Evolutionary conservation across 257 asterid species (phyloP), one percentile per base, ranked within the genome.

Genomic region (Dorcoceras hygrometricum): DNA sequence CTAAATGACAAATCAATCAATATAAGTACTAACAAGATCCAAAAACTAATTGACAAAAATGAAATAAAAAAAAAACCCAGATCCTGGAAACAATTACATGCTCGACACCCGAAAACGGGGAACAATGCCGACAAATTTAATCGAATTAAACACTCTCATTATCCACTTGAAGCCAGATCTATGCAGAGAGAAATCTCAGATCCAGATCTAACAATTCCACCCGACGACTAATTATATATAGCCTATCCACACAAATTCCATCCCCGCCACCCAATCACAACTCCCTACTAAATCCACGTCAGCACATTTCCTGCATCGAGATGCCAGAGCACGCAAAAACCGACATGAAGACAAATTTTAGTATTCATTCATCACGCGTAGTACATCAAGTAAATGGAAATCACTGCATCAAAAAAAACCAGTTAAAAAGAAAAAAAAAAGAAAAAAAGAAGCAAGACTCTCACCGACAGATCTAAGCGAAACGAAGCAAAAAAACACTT

Each of bases 151-250:
- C 51, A 62, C 65, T 14, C 58, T 29, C 28, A 61, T 27, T 22
- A 63, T 48, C 75, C 63, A 26, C 62, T 63, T 53, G 64, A 59
- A 27, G 23, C 58, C 58, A 73, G 78, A 75, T 72, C 76, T 63
- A 78, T 9, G 16, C 6, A 39, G 11, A 27, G 3, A 19, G 23
- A 73, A 1, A 29, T 23, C 5, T 2, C 18, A 61, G 59, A n/a
- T 22, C 50, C 59, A 65, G 61, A 72, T 77, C 81, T 59, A 56
- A 56, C 57, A 57, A 11, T 56, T 5, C 64, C 51, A 66, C 43
- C 57, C 6, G 20, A n/a, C 31, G 10, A 62, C 51, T 61, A 29
- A 8, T 28, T 26, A 25, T 12, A 14, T 8, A 2, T 23, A 71
- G 10, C 65, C 36, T 56, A 57, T 71, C 56, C 62, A 6, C 63